These are phyloP conservation scores for Boletus semigastroideus DNA, from an alignment of 1,284 basidiomycete genomes.

Conservation along the genomic window DNA sequence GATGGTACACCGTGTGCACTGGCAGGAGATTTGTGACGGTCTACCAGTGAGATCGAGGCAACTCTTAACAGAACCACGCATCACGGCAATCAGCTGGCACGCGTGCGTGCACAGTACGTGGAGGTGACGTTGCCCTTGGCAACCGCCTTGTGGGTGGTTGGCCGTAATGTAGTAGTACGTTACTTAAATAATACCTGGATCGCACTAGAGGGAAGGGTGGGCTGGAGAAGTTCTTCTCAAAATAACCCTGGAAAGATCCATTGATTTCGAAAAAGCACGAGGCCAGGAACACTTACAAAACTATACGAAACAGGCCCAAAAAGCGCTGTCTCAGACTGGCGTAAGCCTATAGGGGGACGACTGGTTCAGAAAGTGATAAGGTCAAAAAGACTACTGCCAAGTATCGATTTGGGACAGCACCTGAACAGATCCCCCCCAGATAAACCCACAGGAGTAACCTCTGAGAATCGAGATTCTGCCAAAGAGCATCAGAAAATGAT, in stretches of 20 bases:
- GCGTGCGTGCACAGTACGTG: neutral
- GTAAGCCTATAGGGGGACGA: neutral
- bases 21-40: constrained; percentile 1
- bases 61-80: neutral
- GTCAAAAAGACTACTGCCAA: neutral
- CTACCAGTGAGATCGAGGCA: constrained; percentile 6
- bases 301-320: neutral
- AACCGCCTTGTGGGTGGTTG: constrained; percentile 4
- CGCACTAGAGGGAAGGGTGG: neutral
- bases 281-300: neutral
- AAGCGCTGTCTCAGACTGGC: neutral
- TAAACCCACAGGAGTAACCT: neutral
- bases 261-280: neutral
- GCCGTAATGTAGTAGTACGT: too few relatives aligned
- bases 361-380: neutral
- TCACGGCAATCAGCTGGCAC: constrained; percentile 17
- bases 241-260: constrained; percentile 5
- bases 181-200: neutral
- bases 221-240: neutral
- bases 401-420: neutral
- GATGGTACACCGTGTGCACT: constrained; percentile 1
- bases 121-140: constrained; percentile 9
- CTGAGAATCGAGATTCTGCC: neutral
- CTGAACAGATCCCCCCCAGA: neutral
- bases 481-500: neutral